Percentiles rank a stretch among this genome's conserved stretches.
Evolutionary conservation across 2,329 filamentous ascomycete species (phyloP).

Genomic region (Knufia fluminis): DNA sequence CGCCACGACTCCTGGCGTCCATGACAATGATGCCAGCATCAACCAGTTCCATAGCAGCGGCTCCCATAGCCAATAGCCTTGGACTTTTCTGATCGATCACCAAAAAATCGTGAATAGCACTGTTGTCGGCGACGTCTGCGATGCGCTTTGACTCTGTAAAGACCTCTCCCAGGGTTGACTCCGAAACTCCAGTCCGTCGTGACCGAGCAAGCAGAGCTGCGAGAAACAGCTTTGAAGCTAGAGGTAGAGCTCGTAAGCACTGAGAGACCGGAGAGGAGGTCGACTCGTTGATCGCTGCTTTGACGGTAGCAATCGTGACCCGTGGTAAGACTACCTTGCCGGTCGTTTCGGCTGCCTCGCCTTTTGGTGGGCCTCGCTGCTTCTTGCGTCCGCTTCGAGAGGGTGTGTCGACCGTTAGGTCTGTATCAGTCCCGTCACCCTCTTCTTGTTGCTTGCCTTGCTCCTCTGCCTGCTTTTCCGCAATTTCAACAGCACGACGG

Average conservation of each 20-base stretch:
- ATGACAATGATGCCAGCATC: slow-evolving; percentile 82
- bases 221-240: slow-evolving; percentile 76
- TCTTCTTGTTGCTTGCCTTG: slow-evolving; percentile 30
- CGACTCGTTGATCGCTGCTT: slow-evolving; percentile 88
- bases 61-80: slow-evolving; percentile 53
- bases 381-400: slow-evolving; percentile 32
- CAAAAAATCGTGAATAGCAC: slow-evolving; percentile 53
- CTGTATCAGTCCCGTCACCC: slow-evolving; percentile 30
- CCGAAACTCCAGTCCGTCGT: slow-evolving; percentile 72
- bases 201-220: slow-evolving; percentile 70
- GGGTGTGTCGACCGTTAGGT: slow-evolving; percentile 28
- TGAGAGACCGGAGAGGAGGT: slow-evolving; percentile 88
- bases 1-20: slow-evolving; percentile 64
- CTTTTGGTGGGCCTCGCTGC: slow-evolving; percentile 14
- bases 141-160: slow-evolving; percentile 74
- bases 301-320: slow-evolving; percentile 88
- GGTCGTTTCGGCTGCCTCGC: slow-evolving; percentile 14
- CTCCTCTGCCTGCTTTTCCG: slow-evolving; percentile 58
- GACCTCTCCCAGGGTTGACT: slow-evolving; percentile 82
- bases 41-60: slow-evolving; percentile 70
- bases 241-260: slow-evolving; percentile 70
- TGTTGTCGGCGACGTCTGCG: slow-evolving; percentile 46
- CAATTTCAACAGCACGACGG: slow-evolving; percentile 85
- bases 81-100: slow-evolving; percentile 25
- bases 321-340: slow-evolving; percentile 35